Conservation (phyloP, 306 rosid genomes). For the Prosopis cineraria region DNA sequence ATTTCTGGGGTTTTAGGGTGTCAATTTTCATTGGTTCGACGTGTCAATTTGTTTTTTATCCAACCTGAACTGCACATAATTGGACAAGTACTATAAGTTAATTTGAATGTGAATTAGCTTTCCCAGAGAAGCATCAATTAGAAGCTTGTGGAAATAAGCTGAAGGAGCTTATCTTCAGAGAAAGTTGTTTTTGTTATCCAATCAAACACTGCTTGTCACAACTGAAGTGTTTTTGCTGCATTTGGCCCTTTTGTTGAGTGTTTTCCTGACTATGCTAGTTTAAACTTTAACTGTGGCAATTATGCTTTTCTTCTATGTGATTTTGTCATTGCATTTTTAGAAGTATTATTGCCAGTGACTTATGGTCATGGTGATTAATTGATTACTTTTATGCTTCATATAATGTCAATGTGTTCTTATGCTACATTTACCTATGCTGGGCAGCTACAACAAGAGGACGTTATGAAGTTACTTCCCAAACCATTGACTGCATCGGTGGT, state of each 20-base stretch:
- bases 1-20: too few species aligned
- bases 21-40: too few species aligned
- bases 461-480: constrained; percentile 68
- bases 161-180: neutral
- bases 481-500: constrained; percentile 62
- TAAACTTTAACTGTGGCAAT: neutral
- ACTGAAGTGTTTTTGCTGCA: neutral
- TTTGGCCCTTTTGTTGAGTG: neutral
- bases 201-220: neutral
- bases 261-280: neutral
- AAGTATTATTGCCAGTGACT: constrained; percentile 9
- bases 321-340: neutral
- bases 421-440: constrained; percentile 27
- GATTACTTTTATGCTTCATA: neutral
- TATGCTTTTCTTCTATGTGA: constrained; percentile 5
- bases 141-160: too few species aligned
- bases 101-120: too few species aligned
- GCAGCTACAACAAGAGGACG: constrained; percentile 67
- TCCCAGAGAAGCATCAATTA: too few species aligned
- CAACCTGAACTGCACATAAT: too few species aligned
- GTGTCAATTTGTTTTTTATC: too few species aligned
- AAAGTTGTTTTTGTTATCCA: neutral
- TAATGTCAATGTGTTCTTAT: constrained; percentile 25
- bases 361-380: neutral
- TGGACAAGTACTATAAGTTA: too few species aligned